These are phyloP conservation scores for Oryza meyeriana DNA, from an alignment of 176 grass and related monocot genomes.

Conservation along the genomic window DNA sequence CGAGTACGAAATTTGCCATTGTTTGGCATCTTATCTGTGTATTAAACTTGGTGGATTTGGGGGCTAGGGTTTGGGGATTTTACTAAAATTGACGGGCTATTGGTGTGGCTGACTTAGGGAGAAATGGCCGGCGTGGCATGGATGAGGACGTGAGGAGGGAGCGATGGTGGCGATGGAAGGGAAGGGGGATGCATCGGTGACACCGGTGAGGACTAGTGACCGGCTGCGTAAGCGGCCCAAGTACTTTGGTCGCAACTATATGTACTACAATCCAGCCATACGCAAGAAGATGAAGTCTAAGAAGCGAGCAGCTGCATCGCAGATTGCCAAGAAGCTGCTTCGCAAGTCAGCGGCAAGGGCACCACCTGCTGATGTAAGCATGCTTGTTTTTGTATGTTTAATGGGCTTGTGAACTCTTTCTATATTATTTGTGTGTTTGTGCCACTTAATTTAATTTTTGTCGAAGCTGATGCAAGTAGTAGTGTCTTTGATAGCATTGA, in stretches of 20 bases:
- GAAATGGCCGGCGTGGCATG: not conserved
- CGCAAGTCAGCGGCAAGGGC: constrained; percentile 44
- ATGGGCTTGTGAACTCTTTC: not conserved
- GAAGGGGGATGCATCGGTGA: constrained; percentile 37
- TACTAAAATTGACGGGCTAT: constrained; percentile 3
- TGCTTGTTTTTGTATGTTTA: constrained; percentile 4
- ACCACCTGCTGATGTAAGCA: constrained; percentile 72
- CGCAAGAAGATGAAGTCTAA: constrained; percentile 90
- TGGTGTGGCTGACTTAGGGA: constrained; percentile 20
- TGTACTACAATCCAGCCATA: constrained; percentile 72
- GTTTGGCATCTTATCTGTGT: not conserved
- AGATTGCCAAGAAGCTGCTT: constrained; percentile 96
- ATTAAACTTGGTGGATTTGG: constrained; percentile 28
- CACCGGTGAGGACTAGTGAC: constrained; percentile 68
- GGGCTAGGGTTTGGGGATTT: constrained; percentile 48
- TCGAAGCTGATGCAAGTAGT: not conserved
- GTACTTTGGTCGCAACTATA: constrained; percentile 53
- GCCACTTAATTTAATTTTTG: not conserved
- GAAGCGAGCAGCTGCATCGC: constrained; percentile 78
- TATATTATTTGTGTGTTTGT: constrained; percentile 1
- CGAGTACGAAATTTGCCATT: not conserved
- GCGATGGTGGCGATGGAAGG: constrained; percentile 36
- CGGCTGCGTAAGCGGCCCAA: constrained; percentile 66
- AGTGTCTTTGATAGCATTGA: not conserved
- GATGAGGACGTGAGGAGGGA: constrained; percentile 21